A percentile compares a stretch with the other conserved stretches of the same genome.
phyloP scores from a whole-genome alignment of 495 filamentous ascomycete genomes.

The Lasiosphaeriaceae sp. region DNA sequence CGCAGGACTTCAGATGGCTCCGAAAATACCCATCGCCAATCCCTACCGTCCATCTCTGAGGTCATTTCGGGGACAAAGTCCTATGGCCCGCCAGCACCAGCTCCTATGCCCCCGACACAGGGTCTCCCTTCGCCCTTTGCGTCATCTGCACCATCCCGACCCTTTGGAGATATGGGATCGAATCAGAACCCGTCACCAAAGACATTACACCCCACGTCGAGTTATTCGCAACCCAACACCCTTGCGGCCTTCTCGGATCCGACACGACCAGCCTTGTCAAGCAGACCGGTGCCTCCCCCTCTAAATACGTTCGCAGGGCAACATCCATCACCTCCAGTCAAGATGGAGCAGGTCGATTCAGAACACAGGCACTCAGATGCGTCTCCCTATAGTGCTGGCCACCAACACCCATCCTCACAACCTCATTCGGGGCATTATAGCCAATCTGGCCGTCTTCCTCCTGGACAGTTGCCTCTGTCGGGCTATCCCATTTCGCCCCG shows the following conservation, averaged over 20 bases:
- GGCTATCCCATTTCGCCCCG: conserved; percentile 39
- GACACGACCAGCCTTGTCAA: conserved; percentile 22
- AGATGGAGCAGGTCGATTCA: conserved; percentile 24
- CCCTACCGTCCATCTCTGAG: conserved; percentile 47
- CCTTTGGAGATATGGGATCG: conserved; percentile 23
- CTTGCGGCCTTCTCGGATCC: conserved; percentile 34
- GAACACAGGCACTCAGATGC: conserved; percentile 25
- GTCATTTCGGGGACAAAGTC: conserved; percentile 40
- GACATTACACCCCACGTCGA: conserved; percentile 25
- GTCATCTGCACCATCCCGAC: conserved; percentile 18
- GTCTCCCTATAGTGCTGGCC: conserved; percentile 20
- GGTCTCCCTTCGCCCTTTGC: conserved; percentile 34
- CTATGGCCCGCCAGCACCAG: conserved; percentile 34
- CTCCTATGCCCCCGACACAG: conserved; percentile 17
- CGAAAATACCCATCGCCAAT: conserved; percentile 40
- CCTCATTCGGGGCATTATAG: conserved; percentile 32
- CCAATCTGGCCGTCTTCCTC: conserved; percentile 36
- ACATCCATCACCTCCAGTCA: conserved; percentile 28
- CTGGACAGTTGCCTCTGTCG: conserved; percentile 39
- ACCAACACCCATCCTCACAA: conserved; percentile 16
- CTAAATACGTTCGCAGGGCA: conserved; percentile 27
- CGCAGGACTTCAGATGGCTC: conserved; percentile 40
- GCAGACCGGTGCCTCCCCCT: conserved; percentile 28
- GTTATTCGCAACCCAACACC: conserved; percentile 26
- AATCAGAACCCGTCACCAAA: conserved; percentile 35